These are phyloP conservation scores for Phyllostachys edulis DNA, from an alignment of 176 grass and related monocot species.

Conservation along the genomic window DNA sequence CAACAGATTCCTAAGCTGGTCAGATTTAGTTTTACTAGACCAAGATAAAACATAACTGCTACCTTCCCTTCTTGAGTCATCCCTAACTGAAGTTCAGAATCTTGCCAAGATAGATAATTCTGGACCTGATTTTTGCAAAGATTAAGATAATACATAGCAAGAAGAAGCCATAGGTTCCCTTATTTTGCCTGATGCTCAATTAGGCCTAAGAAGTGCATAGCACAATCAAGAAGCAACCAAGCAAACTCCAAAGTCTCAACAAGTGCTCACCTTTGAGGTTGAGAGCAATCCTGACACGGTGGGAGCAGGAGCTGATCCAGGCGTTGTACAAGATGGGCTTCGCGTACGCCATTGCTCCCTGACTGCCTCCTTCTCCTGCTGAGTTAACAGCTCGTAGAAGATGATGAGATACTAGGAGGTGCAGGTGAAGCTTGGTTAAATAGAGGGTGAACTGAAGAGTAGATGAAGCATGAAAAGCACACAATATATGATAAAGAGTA, in stretches of 20 bases:
- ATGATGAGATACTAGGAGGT: neutral
- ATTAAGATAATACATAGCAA: neutral
- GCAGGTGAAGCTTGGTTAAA: neutral
- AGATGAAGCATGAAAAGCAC: too few species aligned
- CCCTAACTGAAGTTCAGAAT: neutral
- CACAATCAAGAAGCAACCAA: neutral
- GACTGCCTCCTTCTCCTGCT: neutral
- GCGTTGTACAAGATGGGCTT: slow-evolving; percentile 58
- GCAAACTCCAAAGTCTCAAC: neutral
- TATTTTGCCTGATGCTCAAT: neutral
- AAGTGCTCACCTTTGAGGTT: slow-evolving; percentile 61
- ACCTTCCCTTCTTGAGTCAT: neutral
- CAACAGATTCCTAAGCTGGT: neutral
- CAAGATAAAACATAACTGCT: neutral
- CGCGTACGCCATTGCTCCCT: slow-evolving; percentile 13
- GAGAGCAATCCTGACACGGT: slow-evolving; percentile 59
- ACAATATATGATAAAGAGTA: too few species aligned
- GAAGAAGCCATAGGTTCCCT: neutral
- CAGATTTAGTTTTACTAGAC: neutral
- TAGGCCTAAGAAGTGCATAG: neutral
- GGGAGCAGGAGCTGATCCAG: slow-evolving; percentile 66
- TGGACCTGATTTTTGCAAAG: neutral
- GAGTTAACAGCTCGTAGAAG: neutral
- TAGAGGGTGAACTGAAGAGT: too few species aligned
- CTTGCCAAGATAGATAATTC: neutral